Base-by-base conservation (phyloP, 1,284 basidiomycete genomes). In the Ceratobasidium sp. region DNA sequence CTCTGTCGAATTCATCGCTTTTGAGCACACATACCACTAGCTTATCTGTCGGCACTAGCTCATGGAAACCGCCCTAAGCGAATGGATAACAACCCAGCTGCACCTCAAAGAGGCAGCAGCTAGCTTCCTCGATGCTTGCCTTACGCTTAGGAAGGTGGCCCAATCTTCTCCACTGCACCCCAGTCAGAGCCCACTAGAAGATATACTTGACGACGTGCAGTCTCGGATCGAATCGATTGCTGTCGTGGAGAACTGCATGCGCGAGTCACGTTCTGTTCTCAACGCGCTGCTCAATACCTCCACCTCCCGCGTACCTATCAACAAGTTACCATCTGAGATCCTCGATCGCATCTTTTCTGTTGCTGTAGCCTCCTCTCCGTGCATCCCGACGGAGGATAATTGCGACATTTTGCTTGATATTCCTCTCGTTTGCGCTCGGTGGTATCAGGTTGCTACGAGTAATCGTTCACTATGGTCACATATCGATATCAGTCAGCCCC, bases 271-370 rank as follows among this genome's bases (percentile, higher is more conserved):
- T 9, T 7, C 44, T 33, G 46, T n/a, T 12, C 46, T 68, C 13
- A 53, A 68, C 13, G 28, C 12, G 3, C 10, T 39, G 28, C 42
- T 49, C 20, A 39, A 55, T 26, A 15, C 39, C 10, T 69, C 33
- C 4, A 33, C 33, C 33, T 1, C 33, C 4, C 33, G 33, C 4
- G 49, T 55, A 4, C 28, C 51, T 0, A 33, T 69, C 18, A 40
- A 39, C 7, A 55, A 2, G 10, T 28, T 69, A 9, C 67, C 66
- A 18, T 1, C 23, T 9, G 66, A 51, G 20, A 28, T 53, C 23
- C 53, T 69, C 20, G 9, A 51, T 55, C 49, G 53, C 20, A 69
- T 69, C 1, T 69, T 68, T 40, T 23, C 64, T 2, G 20, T 55
- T 1, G 3, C 12, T 7, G 39, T 23, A 9, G 46, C 49, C 4